Conservation (phyloP, 1,139 yeast species). For the Suhomyces choctaworum region DNA sequence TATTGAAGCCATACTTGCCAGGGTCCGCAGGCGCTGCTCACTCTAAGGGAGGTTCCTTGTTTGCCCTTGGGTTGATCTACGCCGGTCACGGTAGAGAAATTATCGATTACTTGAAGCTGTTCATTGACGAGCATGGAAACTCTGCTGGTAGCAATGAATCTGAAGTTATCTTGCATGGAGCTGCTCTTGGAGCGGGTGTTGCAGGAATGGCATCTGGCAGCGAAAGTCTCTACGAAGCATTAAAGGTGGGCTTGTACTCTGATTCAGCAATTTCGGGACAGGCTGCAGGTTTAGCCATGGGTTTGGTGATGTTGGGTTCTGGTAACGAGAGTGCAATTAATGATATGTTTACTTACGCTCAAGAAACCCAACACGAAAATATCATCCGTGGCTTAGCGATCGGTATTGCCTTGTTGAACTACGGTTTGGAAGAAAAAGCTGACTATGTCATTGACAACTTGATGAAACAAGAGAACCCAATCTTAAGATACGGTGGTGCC, state of each 20-base stretch:
- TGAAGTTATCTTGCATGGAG: conserved; percentile 93
- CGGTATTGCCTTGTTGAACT: conserved; percentile 84
- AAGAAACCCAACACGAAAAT: conserved; percentile 94
- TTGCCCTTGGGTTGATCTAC: conserved; percentile 89
- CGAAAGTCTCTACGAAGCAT: conserved; percentile 73
- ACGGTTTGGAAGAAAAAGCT: conserved; percentile 83
- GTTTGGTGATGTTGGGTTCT: conserved; percentile 94
- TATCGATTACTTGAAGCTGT: conserved; percentile 73
- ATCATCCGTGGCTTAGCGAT: conserved; percentile 89
- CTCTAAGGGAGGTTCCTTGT: conserved; percentile 94
- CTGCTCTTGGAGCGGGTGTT: conserved; percentile 92
- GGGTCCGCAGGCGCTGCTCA: conserved; percentile 77
- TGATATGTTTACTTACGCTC: conserved; percentile 90
- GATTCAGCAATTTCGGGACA: conserved; percentile 96
- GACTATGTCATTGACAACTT: conserved; percentile 68
- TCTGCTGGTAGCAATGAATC: conserved; percentile 71
- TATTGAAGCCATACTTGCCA: conserved; percentile 89
- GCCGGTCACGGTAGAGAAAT: conserved; percentile 96
- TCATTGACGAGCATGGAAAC: conserved; percentile 67
- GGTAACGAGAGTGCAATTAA: conserved; percentile 69
- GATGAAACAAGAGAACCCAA: conserved; percentile 73
- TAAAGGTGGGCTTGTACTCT: conserved; percentile 80
- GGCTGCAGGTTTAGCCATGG: conserved; percentile 97
- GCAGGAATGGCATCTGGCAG: conserved; percentile 94
- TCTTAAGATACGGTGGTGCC: conserved; percentile 94